Evolutionary conservation across 768 basidiomycete species (phyloP).

Genomic region (Kwoniella bestiolae): DNA sequence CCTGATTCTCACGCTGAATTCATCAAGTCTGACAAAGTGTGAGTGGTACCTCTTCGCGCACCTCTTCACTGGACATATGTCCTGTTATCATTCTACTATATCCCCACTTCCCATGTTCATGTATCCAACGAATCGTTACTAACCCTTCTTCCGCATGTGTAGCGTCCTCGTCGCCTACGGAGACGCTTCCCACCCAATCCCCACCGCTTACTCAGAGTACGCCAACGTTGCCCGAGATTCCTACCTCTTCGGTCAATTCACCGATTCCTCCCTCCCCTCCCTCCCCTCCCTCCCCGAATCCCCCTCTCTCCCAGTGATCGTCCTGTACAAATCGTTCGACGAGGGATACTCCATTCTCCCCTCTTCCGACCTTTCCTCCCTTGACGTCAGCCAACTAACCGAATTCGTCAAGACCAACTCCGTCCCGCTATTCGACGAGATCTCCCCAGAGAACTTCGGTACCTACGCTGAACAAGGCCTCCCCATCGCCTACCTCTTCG

Average conservation of each 20-base stretch:
- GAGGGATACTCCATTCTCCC: slow-evolving; percentile 65
- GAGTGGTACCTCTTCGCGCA: slow-evolving; percentile 17
- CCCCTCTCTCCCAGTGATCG: slow-evolving; percentile 77
- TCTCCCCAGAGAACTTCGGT: slow-evolving; percentile 90
- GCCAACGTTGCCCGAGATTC: slow-evolving; percentile 90
- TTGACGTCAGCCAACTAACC: slow-evolving; percentile 65
- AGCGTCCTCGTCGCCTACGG: slow-evolving; percentile 83
- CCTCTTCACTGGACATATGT: no score
- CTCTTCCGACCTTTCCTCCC: slow-evolving; percentile 33
- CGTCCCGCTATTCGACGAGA: slow-evolving; percentile 86
- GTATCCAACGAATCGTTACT: slow-evolving; percentile 2
- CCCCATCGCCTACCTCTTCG: slow-evolving; percentile 92
- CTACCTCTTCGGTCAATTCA: slow-evolving; percentile 86
- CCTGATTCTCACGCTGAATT: slow-evolving; percentile 79
- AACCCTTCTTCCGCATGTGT: neutral
- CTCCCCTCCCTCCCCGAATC: slow-evolving; percentile 65
- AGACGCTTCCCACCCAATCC: slow-evolving; percentile 70
- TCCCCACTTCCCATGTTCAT: no score
- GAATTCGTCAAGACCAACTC: slow-evolving; percentile 82
- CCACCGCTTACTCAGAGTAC: slow-evolving; percentile 74
- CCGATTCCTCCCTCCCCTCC: slow-evolving; percentile 63
- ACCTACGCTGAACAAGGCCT: slow-evolving; percentile 78
- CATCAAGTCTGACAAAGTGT: slow-evolving; percentile 81
- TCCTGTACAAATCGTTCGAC: slow-evolving; percentile 91
- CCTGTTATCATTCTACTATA: no score